Evolutionary conservation across 164 flowering plant genomes (phyloP), one percentile per base, ranked within the genome.

Genomic region (Paratinospora sagittata): DNA sequence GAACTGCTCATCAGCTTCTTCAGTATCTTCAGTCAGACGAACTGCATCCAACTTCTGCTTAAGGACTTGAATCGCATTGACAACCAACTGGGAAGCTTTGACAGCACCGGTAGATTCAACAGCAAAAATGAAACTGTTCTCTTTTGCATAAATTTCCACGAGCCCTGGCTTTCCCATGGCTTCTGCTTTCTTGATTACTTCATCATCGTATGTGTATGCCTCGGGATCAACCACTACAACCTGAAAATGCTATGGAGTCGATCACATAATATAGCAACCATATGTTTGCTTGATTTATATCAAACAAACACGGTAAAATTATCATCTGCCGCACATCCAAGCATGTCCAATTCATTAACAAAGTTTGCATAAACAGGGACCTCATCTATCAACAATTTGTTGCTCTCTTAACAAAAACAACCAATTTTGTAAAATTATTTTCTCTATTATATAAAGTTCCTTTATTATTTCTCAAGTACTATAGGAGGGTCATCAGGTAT

Each of bases 81-180:
- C 73, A 21, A 96, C 84, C 80, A 96, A 60, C 77, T 91, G 96
- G 39, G 95, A 87, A 78, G 98, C 93, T 79, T 91, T 92, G 68
- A 93, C 65, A 5, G 95, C 96, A 70, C 98, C 99, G 14, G 99
- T 96, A 21, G 99, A 83, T 75, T 96, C 98, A 49, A 96, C 98
- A 0, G 98, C 91, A 82, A 96, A 91, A 24, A 93, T 85, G 66
- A 96, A 96, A 62, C 93, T 89, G 70, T 93, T 98, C 76, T 96
- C 96, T 71, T 81, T 96, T 6, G 91, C 89, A 81, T 82, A 78
- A 19, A 96, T 93, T 34, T 96, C 98, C 6, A 92, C 87, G 26
- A 96, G 90, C 26, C 99, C 99, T 7, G 96, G 84, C 74, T 92
- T 90, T 26, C 96, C 96, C 98, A 96, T 90, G 33, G 97, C 85